Evolutionary conservation across 495 filamentous ascomycete species (phyloP).

Genomic region (Daldinia vernicosa): DNA sequence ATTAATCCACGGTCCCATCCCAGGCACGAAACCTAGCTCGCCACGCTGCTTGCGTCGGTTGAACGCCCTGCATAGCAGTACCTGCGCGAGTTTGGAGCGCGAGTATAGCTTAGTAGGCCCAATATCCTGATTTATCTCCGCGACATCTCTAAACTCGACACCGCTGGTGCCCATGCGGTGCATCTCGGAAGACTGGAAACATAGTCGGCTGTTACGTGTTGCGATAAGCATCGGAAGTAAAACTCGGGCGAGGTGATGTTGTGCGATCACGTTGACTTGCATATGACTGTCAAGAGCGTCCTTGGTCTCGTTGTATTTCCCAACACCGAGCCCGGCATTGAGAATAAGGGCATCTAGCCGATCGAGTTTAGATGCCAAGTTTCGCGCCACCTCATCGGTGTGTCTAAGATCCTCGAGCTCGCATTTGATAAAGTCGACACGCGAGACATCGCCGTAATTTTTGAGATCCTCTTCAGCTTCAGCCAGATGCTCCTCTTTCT

Average conservation of each 20-base stretch:
- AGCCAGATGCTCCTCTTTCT: constrained; percentile 56
- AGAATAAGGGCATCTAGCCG: constrained; percentile 55
- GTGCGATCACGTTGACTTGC: constrained; percentile 52
- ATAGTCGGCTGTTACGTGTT: constrained; percentile 37
- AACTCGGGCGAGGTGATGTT: constrained; percentile 51
- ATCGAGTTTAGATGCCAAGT: constrained; percentile 45
- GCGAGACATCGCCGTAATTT: constrained; percentile 50
- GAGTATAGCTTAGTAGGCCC: constrained; percentile 63
- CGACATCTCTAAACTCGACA: constrained; percentile 56
- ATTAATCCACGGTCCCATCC: constrained; percentile 53
- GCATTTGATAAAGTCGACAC: constrained; percentile 56
- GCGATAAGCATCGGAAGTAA: constrained; percentile 52
- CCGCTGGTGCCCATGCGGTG: constrained; percentile 58
- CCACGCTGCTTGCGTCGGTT: constrained; percentile 50
- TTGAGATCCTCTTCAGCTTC: constrained; percentile 52
- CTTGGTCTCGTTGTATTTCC: constrained; percentile 45
- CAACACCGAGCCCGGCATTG: constrained; percentile 54
- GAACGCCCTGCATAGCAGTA: constrained; percentile 54
- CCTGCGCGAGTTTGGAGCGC: constrained; percentile 64
- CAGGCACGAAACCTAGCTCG: constrained; percentile 28
- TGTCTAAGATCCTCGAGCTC: constrained; percentile 53
- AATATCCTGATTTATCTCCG: constrained; percentile 65
- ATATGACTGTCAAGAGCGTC: constrained; percentile 54
- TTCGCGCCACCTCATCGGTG: constrained; percentile 52
- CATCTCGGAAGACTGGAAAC: constrained; percentile 62